Percentiles rank a stretch among this genome's conserved stretches.
phyloP scores from a whole-genome alignment of 2,329 filamentous ascomycete species.

The Samsoniella hepiali region DNA sequence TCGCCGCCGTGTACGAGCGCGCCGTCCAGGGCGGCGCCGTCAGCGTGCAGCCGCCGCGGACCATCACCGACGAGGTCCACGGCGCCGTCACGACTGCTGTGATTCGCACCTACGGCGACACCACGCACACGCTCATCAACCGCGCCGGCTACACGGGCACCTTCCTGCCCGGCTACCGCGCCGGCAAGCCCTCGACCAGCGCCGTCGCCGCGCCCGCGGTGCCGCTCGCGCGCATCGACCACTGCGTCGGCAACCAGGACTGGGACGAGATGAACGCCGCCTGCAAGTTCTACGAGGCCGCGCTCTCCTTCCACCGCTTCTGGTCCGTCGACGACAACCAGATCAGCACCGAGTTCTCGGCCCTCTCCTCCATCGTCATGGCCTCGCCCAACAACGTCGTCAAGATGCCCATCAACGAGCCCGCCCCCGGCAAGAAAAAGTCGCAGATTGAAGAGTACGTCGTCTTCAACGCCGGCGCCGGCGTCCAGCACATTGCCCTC shows the following conservation, averaged over 20 bases:
- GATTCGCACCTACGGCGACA: slow-evolving; percentile 91
- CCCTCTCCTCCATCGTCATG: slow-evolving; percentile 88
- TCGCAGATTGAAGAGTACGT: slow-evolving; percentile 94
- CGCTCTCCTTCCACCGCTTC: slow-evolving; percentile 92
- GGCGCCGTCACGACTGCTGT: slow-evolving; percentile 72
- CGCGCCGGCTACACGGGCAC: slow-evolving; percentile 65
- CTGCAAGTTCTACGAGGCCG: slow-evolving; percentile 76
- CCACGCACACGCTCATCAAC: slow-evolving; percentile 86
- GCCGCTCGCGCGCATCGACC: slow-evolving; percentile 74
- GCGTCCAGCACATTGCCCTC: slow-evolving; percentile 91
- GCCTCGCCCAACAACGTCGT: slow-evolving; percentile 77
- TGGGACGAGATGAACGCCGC: slow-evolving; percentile 80
- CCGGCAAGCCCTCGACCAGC: slow-evolving; percentile 41
- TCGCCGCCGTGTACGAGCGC: slow-evolving; percentile 71
- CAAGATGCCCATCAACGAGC: slow-evolving; percentile 99
- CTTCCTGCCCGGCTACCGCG: slow-evolving; percentile 81
- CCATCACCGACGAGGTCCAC: slow-evolving; percentile 52
- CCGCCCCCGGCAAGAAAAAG: slow-evolving; percentile 83
- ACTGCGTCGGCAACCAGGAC: slow-evolving; percentile 96
- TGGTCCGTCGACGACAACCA: slow-evolving; percentile 94
- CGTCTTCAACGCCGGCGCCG: slow-evolving; percentile 82
- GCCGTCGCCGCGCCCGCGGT: slow-evolving; percentile 57
- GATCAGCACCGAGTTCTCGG: slow-evolving; percentile 89
- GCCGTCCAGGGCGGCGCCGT: slow-evolving; percentile 65
- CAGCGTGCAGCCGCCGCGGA: slow-evolving; percentile 59